Evolutionary conservation across 1,284 basidiomycete species (phyloP), one percentile per base, ranked within the genome.

Genomic region (Rhizopogon hawkerae): DNA sequence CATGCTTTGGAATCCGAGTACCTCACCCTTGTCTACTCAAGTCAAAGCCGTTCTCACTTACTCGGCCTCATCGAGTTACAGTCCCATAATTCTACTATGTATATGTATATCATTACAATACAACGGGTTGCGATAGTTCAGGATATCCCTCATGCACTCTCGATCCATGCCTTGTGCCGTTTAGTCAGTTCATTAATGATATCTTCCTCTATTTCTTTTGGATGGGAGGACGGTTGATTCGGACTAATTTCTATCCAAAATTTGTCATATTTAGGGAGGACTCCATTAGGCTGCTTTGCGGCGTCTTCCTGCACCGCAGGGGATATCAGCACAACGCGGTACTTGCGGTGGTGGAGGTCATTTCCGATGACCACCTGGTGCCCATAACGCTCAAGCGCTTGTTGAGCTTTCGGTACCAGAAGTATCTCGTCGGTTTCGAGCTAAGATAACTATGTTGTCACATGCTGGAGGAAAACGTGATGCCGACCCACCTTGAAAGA

Each of bases 351-450:
- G 60, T 94, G 80, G 10, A 98, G 79, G 53, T 95, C 87, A 66
- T 98, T 98, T 23, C 91, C 95, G 57, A 98, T 92, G 44, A 98
- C 96, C 23, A 97, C 83, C 66, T 98, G 94, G 65, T 98, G 95
- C 0, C 94, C 93, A 64, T 98, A 98, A 18, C 93, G 80, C 54
- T 92, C 84, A 24, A 98, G 78, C 2, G 95, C 91, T 2, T 76
- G 80, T 23, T 83, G 78, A 0, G 95, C 88, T 73, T 98, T 98
- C 23, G 95, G 94, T 46, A 98, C 78, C 14, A 98, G 76, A 7
- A 98, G 73, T 1, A 71, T 46, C 13, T 72, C 71, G 59, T 98
- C 95, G 3, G 96, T 98, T 73, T 98, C 96, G 42, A 98, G 83
- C 92, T 97, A 61, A 2, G 45, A 24, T 18, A 35, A 42, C 41